phyloP scores from a whole-genome alignment of 1,284 basidiomycete species.

The Papiliotrema laurentii region DNA sequence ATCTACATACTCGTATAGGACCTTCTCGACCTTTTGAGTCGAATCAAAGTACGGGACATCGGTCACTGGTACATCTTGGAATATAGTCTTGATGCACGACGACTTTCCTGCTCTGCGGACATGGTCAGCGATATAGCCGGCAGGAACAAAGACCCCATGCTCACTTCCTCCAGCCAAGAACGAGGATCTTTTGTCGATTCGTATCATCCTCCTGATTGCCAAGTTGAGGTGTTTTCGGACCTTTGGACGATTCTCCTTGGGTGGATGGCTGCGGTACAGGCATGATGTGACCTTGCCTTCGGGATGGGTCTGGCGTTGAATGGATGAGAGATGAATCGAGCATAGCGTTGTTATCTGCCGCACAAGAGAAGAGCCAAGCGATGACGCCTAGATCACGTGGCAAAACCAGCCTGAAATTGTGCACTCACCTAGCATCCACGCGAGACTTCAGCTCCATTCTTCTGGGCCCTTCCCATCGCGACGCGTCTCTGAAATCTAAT shows the following conservation, averaged over 20 bases:
- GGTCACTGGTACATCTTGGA: constrained; percentile 75
- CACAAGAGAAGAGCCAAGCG: too few species aligned
- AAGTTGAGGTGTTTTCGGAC: constrained; percentile 4
- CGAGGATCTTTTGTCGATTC: constrained; percentile 58
- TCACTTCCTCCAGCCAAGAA: constrained; percentile 73
- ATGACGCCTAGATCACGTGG: neutral
- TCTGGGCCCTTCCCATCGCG: neutral
- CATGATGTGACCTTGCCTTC: neutral
- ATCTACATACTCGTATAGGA: constrained; percentile 70
- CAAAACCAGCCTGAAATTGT: neutral
- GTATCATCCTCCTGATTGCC: constrained; percentile 18
- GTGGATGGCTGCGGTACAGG: neutral
- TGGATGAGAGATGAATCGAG: too few species aligned
- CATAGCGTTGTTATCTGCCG: too few species aligned
- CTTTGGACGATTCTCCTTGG: constrained; percentile 25
- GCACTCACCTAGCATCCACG: too few species aligned
- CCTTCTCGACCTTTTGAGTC: constrained; percentile 69
- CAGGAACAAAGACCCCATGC: constrained; percentile 19
- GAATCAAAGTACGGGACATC: constrained; percentile 90
- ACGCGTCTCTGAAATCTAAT: too few species aligned
- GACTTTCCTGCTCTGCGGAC: constrained; percentile 78
- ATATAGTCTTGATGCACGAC: constrained; percentile 84
- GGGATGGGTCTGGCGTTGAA: too few species aligned
- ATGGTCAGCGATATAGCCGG: constrained; percentile 4
- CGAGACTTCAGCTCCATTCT: too few species aligned